These are phyloP conservation scores for Cercospora sesami DNA, from an alignment of 2,329 filamentous ascomycete species.

Conservation along the genomic window DNA sequence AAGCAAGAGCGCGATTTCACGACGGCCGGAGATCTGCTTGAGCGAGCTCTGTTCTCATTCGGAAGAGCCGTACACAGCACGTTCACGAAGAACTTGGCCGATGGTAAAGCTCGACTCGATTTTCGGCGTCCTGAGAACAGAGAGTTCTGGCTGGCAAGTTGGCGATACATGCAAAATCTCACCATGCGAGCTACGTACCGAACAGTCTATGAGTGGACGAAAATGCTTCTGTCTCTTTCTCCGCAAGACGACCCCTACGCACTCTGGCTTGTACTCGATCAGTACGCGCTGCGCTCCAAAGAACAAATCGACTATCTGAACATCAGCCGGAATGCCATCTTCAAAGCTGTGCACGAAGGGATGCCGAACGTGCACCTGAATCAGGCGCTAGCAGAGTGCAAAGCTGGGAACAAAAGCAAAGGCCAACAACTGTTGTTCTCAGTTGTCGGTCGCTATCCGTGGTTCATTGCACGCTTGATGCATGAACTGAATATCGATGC, in stretches of 20 bases:
- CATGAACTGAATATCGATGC: constrained; percentile 74
- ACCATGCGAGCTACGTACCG: constrained; percentile 89
- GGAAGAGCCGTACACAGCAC: constrained; percentile 83
- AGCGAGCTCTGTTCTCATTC: constrained; percentile 88
- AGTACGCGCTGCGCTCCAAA: constrained; percentile 77
- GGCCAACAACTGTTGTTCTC: constrained; percentile 64
- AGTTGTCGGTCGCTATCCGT: constrained; percentile 74
- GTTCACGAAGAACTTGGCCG: constrained; percentile 72
- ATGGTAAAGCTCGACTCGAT: constrained; percentile 76
- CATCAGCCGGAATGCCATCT: constrained; percentile 58
- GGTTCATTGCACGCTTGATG: constrained; percentile 79
- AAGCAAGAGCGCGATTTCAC: constrained; percentile 89
- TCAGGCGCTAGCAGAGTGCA: constrained; percentile 71
- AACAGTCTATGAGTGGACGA: constrained; percentile 91
- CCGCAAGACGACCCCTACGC: constrained; percentile 76
- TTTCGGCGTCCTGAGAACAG: constrained; percentile 83
- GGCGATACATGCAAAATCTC: constrained; percentile 83
- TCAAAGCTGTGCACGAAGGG: constrained; percentile 50
- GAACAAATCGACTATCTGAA: constrained; percentile 75
- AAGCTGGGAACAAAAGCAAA: constrained; percentile 64
- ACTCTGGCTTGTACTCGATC: constrained; percentile 76
- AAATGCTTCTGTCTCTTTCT: constrained; percentile 74
- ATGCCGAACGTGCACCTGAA: constrained; percentile 75
- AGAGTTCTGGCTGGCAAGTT: constrained; percentile 87
- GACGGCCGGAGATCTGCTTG: constrained; percentile 80